phyloP scores from a whole-genome alignment of 495 filamentous ascomycete genomes.

The Annulohypoxylon maeteangense region DNA sequence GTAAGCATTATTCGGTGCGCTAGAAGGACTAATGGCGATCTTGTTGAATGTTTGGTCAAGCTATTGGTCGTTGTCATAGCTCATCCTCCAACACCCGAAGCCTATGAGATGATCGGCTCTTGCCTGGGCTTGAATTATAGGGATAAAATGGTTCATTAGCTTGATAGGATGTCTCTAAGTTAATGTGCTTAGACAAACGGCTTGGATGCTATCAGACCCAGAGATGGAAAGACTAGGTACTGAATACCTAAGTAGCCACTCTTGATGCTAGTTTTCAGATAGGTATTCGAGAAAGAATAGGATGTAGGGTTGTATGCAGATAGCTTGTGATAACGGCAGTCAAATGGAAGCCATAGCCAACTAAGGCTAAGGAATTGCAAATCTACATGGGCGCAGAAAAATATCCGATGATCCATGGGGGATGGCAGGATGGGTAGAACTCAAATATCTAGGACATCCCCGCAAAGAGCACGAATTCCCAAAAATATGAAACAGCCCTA shows the following conservation, averaged over 20 bases:
- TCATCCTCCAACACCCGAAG: not conserved
- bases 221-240: not conserved
- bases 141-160: not conserved
- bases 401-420: constrained; percentile 16
- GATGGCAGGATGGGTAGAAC: not conserved
- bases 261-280: not conserved
- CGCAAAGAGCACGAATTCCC: not conserved
- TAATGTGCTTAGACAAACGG: not conserved
- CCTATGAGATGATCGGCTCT: not conserved
- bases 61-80: constrained; percentile 9
- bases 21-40: constrained; percentile 12
- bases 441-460: not conserved
- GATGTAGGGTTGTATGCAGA: constrained; percentile 29
- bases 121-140: not conserved
- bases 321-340: not conserved
- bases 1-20: constrained; percentile 17
- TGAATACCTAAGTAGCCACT: not conserved
- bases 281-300: not conserved
- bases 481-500: no score
- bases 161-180: not conserved
- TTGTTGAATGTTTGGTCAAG: constrained; percentile 14
- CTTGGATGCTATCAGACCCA: not conserved
- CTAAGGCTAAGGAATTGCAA: constrained; percentile 1
- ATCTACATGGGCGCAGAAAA: constrained; percentile 28
- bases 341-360: not conserved